Evolutionary conservation across 202 grass and related monocot genomes (phyloP).

Genomic region (Elaeis oleifera): DNA sequence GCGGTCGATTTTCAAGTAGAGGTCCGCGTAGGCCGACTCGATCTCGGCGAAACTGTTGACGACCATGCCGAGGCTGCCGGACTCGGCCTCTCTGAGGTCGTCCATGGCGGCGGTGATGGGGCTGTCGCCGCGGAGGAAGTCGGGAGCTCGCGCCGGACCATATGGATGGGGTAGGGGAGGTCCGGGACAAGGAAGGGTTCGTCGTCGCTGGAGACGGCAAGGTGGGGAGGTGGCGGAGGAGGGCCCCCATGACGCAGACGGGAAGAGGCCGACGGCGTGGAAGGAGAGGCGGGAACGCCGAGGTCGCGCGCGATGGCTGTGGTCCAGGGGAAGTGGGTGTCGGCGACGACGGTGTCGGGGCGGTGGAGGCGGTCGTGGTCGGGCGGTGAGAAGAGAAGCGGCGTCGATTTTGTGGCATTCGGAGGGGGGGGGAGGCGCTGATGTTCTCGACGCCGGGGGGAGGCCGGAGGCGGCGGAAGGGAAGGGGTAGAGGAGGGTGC

Average conservation of each 20-base stretch:
- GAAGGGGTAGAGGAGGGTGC: background rate
- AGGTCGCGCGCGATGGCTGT: background rate
- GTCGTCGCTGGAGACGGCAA: too few species aligned
- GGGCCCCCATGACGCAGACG: background rate
- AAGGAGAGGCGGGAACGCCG: background rate
- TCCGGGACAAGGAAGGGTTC: background rate
- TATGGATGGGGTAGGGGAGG: background rate
- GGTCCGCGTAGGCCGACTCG: background rate
- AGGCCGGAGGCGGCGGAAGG: background rate
- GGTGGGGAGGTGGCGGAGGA: background rate
- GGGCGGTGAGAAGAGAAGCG: background rate
- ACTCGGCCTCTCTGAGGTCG: background rate
- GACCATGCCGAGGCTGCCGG: background rate
- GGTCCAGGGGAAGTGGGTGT: constrained; percentile 1
- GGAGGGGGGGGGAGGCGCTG: background rate
- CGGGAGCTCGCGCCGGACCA: too few species aligned
- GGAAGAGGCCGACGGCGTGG: background rate
- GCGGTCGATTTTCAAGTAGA: background rate
- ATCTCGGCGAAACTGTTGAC: background rate
- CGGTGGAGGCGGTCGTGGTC: background rate
- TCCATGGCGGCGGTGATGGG: too few species aligned
- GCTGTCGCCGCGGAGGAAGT: too few species aligned
- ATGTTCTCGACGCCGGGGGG: background rate
- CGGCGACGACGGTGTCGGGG: background rate
- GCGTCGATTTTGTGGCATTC: background rate